Conservation (phyloP, 225 moss, liverwort and hornwort species). For the Antitrichia curtipendula region DNA sequence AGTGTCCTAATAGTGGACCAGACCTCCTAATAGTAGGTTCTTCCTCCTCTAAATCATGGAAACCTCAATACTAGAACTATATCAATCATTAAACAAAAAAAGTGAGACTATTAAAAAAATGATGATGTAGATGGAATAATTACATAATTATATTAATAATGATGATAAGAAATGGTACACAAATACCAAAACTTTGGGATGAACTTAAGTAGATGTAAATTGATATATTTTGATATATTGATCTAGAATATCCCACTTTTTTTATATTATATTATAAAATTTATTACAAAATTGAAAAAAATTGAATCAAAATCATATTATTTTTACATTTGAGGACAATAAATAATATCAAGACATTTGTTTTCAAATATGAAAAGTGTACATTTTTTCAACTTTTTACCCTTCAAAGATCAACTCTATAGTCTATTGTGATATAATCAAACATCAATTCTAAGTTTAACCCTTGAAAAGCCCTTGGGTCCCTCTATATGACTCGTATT, state of each 20-base stretch:
- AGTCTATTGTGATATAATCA: not conserved
- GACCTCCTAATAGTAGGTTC: rapidly evolving
- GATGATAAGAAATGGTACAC: not conserved
- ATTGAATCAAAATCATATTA: not conserved
- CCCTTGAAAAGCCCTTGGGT: too few relatives aligned
- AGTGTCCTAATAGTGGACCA: rapidly evolving
- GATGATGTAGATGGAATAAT: not conserved
- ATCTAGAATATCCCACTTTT: rapidly evolving
- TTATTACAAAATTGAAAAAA: too few relatives aligned
- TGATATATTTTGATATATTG: too few relatives aligned
- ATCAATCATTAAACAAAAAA: not conserved
- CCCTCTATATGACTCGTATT: too few relatives aligned
- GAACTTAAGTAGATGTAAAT: not conserved
- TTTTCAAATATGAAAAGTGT: not conserved
- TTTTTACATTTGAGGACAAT: not conserved
- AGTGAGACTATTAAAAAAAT: not conserved
- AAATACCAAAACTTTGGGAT: not conserved
- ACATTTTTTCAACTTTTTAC: not conserved
- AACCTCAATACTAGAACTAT: rapidly evolving
- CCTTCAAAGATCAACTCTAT: not conserved
- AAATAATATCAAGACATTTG: too few relatives aligned
- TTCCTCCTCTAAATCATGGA: rapidly evolving
- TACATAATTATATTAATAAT: too few relatives aligned
- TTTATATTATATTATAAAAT: too few relatives aligned
- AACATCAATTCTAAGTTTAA: not conserved